Conservation (phyloP, 345 rosid species). For the Populus davidiana region DNA sequence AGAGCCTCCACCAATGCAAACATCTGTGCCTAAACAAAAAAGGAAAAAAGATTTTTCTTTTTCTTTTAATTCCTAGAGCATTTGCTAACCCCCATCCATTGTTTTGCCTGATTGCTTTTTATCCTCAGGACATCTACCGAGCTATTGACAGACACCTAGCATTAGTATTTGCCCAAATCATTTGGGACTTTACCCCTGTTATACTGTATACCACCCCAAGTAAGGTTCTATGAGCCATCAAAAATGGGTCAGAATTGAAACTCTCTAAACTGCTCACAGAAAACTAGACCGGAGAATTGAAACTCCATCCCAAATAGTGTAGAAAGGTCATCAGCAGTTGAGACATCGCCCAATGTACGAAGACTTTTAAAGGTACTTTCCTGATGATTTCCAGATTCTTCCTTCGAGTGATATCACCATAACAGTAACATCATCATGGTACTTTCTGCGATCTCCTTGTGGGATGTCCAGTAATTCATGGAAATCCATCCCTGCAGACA, state of each 20-base stretch:
- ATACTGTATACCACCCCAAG: conserved; percentile 23
- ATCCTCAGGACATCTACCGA: conserved; percentile 32
- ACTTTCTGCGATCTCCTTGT: conserved; percentile 93
- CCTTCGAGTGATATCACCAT: conserved; percentile 96
- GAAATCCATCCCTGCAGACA: conserved; percentile 73
- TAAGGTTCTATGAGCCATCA: background rate
- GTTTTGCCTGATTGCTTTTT: conserved; percentile 7
- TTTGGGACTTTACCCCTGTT: conserved; percentile 14
- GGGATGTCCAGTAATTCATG: conserved; percentile 93
- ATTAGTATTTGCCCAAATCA: conserved; percentile 27
- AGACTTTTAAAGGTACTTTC: conserved; percentile 65
- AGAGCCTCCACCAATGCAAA: conserved; percentile 29
- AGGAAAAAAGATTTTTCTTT: background rate
- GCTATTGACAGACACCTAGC: conserved; percentile 34
- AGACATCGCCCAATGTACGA: background rate
- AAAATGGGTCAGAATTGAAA: conserved; percentile 10
- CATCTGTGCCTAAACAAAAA: conserved; percentile 10
- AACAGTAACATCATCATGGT: conserved; percentile 93
- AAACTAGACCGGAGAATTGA: conserved; percentile 3
- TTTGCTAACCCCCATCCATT: conserved; percentile 27
- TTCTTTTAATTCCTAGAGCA: conserved; percentile 20
- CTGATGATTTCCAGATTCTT: conserved; percentile 99
- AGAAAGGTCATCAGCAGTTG: background rate
- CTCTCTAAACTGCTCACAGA: conserved; percentile 13
- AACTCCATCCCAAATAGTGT: conserved; percentile 13